phyloP scores from a whole-genome alignment of 148 eudicot genomes.

The Camellia sinensis region DNA sequence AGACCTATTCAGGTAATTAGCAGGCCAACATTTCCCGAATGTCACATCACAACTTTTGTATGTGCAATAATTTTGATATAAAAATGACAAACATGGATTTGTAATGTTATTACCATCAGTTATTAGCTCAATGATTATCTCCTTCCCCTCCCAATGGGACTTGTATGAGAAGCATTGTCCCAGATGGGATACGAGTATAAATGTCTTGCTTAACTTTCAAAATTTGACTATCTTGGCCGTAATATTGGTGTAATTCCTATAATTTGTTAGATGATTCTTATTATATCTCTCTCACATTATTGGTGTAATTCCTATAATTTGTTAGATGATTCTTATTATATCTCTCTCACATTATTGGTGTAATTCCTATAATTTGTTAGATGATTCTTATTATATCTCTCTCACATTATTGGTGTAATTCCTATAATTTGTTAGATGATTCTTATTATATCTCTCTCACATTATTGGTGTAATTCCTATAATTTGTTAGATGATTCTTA shows the following conservation, averaged over 20 bases:
- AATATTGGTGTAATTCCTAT: neutral
- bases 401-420: neutral
- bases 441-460: neutral
- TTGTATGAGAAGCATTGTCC: neutral
- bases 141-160: neutral
- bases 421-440: too few species aligned
- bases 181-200: neutral
- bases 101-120: neutral
- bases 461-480: neutral
- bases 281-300: too few species aligned
- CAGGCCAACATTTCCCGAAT: neutral
- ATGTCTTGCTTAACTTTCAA: too few species aligned
- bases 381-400: neutral
- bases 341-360: too few species aligned
- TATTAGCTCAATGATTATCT: neutral
- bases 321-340: too few species aligned
- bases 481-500: too few species aligned
- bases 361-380: too few species aligned
- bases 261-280: neutral
- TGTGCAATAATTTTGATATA: neutral
- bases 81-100: neutral
- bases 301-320: too few species aligned
- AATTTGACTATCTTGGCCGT: neutral
- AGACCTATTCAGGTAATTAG: conserved; percentile 36
- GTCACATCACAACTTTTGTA: neutral